Evolutionary conservation across 2,329 filamentous ascomycete genomes (phyloP).

Genomic region (Cucurbitaria berberidis): DNA sequence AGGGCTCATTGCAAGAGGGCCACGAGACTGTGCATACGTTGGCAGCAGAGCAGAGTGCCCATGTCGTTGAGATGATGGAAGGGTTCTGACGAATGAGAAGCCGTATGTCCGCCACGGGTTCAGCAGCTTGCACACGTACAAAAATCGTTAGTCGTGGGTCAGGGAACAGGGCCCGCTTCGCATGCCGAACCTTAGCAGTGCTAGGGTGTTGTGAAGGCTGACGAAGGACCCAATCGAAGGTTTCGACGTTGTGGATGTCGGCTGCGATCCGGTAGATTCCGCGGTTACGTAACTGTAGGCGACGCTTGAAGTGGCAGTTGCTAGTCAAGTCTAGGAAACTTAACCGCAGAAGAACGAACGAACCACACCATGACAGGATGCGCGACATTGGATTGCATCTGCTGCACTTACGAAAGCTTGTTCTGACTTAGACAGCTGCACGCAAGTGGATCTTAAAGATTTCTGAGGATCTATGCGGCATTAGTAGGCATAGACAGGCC

Average conservation of each 20-base stretch:
- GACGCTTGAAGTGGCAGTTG: neutral
- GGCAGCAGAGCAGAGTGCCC: constrained; percentile 33
- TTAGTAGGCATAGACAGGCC: neutral
- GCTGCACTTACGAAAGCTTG: neutral
- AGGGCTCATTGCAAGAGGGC: constrained; percentile 38
- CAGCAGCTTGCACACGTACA: constrained; percentile 11
- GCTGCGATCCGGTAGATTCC: neutral
- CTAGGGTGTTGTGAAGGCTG: constrained; percentile 11
- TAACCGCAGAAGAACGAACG: constrained; percentile 8
- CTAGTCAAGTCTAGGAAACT: constrained; percentile 17
- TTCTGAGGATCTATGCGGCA: constrained; percentile 3
- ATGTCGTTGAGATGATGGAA: constrained; percentile 34
- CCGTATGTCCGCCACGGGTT: constrained; percentile 26
- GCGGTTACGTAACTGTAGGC: constrained; percentile 17
- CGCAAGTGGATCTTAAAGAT: constrained; percentile 8
- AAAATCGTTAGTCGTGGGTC: constrained; percentile 16
- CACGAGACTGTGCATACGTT: constrained; percentile 44
- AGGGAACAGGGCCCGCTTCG: constrained; percentile 14
- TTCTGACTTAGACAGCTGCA: neutral
- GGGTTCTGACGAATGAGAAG: constrained; percentile 31
- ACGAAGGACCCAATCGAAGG: constrained; percentile 12
- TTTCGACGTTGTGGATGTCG: constrained; percentile 5
- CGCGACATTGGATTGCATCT: constrained; percentile 8
- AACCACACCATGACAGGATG: neutral
- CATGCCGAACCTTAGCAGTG: constrained; percentile 18